These are phyloP conservation scores for Pichia sp. DNA, from an alignment of 1,139 yeast genomes.

Conservation along the genomic window DNA sequence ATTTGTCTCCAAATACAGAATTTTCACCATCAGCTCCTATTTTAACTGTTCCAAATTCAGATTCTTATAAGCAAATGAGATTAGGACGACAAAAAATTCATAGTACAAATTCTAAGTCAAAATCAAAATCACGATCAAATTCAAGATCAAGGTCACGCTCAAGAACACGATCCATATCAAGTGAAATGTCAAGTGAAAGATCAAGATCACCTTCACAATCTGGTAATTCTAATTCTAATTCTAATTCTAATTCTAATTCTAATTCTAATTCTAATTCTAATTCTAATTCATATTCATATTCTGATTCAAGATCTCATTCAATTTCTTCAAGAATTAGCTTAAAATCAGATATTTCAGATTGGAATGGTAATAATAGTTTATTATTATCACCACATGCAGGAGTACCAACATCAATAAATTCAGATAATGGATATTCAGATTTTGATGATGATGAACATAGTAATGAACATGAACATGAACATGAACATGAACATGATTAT, in stretches of 20 bases:
- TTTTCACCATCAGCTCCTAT: neutral
- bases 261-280: neutral
- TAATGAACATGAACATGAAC: too few species aligned
- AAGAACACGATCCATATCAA: neutral
- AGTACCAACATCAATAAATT: constrained; percentile 3
- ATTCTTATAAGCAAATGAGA: constrained; percentile 19
- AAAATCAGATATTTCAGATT: too few species aligned
- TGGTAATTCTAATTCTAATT: neutral
- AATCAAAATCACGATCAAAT: neutral
- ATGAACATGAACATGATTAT: neutral
- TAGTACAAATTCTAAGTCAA: constrained; percentile 19
- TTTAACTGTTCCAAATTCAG: neutral
- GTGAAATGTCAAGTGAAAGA: neutral
- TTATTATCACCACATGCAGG: too few species aligned
- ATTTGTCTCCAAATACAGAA: neutral
- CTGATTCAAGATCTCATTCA: too few species aligned
- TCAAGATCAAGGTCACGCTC: neutral
- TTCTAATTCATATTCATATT: too few species aligned
- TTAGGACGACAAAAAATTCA: constrained; percentile 20
- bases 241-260: neutral
- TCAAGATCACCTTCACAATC: neutral
- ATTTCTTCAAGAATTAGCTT: too few species aligned
- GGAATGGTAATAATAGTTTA: neutral
- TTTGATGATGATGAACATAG: too few species aligned
- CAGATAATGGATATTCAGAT: too few species aligned